Conservation (phyloP, 2,329 filamentous ascomycete genomes). For the Apiospora rasikravindrae region DNA sequence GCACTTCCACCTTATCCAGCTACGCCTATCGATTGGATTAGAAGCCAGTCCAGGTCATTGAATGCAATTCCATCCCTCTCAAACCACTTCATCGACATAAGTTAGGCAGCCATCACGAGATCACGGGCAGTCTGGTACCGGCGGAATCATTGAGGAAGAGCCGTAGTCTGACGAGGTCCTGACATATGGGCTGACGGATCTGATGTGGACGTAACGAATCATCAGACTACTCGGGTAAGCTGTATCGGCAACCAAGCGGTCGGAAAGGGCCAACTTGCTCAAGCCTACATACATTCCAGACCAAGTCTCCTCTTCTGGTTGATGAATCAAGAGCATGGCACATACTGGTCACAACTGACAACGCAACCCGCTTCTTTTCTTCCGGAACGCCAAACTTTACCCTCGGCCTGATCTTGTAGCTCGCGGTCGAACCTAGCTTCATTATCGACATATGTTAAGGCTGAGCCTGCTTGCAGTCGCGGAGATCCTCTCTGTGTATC, state of each 20-base stretch:
- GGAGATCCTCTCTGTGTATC: background rate
- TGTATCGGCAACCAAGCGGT: background rate
- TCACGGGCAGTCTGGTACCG: background rate
- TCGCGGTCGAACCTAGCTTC: background rate
- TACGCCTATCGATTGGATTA: background rate
- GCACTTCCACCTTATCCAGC: conserved; percentile 8
- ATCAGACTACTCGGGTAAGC: background rate
- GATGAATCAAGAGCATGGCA: background rate
- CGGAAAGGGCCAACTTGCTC: background rate
- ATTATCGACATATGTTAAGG: background rate
- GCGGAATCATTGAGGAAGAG: background rate
- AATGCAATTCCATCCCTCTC: conserved; percentile 6
- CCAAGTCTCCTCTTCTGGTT: background rate
- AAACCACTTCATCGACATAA: background rate
- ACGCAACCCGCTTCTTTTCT: background rate
- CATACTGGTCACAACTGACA: background rate
- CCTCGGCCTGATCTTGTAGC: background rate
- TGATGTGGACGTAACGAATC: background rate
- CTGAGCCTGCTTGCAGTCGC: background rate
- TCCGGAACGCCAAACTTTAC: background rate
- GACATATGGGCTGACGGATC: background rate
- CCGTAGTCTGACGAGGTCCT: background rate
- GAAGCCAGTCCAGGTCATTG: background rate
- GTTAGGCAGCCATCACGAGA: background rate
- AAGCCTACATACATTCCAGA: background rate